phyloP scores from a whole-genome alignment of 108 stramenopile genomes.

The Cyclotella choctawhatcheeana region DNA sequence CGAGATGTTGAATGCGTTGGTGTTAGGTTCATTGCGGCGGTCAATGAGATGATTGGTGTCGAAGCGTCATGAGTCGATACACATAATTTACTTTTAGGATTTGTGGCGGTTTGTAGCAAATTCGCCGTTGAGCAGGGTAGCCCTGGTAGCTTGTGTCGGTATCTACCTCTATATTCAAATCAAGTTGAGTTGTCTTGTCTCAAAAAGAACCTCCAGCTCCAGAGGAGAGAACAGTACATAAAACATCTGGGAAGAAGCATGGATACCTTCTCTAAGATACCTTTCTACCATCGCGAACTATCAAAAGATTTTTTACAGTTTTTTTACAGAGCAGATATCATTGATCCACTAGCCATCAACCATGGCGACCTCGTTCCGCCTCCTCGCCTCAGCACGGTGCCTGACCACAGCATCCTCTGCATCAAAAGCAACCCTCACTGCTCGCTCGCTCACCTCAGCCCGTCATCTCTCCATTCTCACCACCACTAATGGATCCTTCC shows the following conservation, averaged over 20 bases:
- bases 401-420: background rate
- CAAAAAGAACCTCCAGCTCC: no score
- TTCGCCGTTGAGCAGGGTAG: no score
- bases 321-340: background rate
- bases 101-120: no score
- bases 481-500: background rate
- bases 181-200: no score
- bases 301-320: background rate
- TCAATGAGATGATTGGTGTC: no score
- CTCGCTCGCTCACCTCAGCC: background rate
- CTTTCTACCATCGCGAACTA: background rate
- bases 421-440: background rate
- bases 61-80: no score
- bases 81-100: no score
- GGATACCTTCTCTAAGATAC: background rate
- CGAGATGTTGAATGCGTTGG: no score
- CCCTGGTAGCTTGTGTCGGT: no score
- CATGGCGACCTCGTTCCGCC: constrained; percentile 15
- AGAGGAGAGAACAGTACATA: no score
- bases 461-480: constrained; percentile 9
- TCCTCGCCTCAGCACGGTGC: constrained; percentile 19
- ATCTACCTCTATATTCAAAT: no score
- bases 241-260: background rate
- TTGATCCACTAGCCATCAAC: background rate
- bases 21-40: no score